These are phyloP conservation scores for Polytolypa hystricis DNA, from an alignment of 2,329 filamentous ascomycete species.

Conservation along the genomic window DNA sequence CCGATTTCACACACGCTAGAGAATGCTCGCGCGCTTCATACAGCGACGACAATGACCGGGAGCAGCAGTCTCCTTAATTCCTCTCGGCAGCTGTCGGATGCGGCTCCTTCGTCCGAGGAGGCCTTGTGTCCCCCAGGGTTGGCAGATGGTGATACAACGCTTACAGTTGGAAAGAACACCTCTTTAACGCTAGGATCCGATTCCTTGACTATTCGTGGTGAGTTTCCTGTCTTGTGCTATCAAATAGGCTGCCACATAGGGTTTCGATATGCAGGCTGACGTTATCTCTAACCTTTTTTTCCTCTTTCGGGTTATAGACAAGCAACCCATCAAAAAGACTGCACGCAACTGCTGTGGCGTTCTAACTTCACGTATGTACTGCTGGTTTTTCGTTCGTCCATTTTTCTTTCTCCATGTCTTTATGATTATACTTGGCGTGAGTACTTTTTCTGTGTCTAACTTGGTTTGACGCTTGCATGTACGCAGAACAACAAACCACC, in stretches of 20 bases:
- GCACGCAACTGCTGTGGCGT: conserved; percentile 46
- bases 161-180: conserved; percentile 46
- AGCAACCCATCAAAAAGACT: conserved; percentile 22
- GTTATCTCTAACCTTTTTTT: no score
- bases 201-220: conserved; percentile 49
- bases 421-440: no score
- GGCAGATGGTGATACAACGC: conserved; percentile 30
- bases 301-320: no score
- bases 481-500: conserved; percentile 37
- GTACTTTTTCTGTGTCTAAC: background rate
- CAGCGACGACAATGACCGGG: conserved; percentile 5
- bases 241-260: no score
- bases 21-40: conserved; percentile 1
- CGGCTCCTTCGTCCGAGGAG: background rate
- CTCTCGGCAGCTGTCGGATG: conserved; percentile 92
- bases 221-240: background rate
- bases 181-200: conserved; percentile 51
- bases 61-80: conserved; percentile 37
- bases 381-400: no score
- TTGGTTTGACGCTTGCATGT: no score
- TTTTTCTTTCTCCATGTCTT: no score
- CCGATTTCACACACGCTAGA: background rate
- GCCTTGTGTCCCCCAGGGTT: background rate
- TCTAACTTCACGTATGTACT: conserved; percentile 40
- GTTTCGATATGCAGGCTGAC: no score